Percentiles rank a stretch among this genome's conserved stretches.
These are phyloP conservation scores for Phytophthora pluvialis DNA, from an alignment of 352 stramenopile species.

Conservation along the genomic window DNA sequence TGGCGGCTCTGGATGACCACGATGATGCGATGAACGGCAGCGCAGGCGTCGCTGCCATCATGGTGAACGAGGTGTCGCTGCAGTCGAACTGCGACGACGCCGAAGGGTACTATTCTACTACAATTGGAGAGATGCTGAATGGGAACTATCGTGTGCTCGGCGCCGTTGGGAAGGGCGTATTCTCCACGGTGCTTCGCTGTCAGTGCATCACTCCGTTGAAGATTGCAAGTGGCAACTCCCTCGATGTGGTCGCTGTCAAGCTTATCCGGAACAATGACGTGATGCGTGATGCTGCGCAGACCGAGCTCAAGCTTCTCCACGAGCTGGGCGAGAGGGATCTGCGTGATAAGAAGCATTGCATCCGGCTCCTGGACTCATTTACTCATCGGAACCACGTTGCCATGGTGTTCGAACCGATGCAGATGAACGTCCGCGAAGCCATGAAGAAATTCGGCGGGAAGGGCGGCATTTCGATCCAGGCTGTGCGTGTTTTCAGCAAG, in stretches of 20 bases:
- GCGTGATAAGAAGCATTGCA: slow-evolving; percentile 86
- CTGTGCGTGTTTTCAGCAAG: slow-evolving; percentile 86
- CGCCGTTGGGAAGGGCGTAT: slow-evolving; percentile 96
- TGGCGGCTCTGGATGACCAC: slow-evolving; percentile 69
- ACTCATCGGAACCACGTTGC: slow-evolving; percentile 95
- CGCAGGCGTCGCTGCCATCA: slow-evolving; percentile 38
- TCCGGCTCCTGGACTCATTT: slow-evolving; percentile 87
- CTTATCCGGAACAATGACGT: slow-evolving; percentile 97
- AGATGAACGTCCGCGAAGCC: slow-evolving; percentile 96
- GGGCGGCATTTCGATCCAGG: slow-evolving; percentile 82
- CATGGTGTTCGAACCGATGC: slow-evolving; percentile 97
- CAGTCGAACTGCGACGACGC: slow-evolving; percentile 96
- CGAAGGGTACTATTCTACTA: slow-evolving; percentile 98
- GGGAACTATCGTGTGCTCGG: slow-evolving; percentile 94
- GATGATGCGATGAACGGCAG: slow-evolving; percentile 46
- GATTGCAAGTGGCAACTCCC: slow-evolving; percentile 8
- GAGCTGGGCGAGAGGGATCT: slow-evolving; percentile 73
- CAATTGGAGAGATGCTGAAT: slow-evolving; percentile 94
- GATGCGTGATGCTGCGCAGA: slow-evolving; percentile 96
- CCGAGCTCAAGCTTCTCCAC: slow-evolving; percentile 82
- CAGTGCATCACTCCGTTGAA: slow-evolving; percentile 56
- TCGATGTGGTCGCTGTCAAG: slow-evolving; percentile 81
- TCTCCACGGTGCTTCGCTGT: slow-evolving; percentile 98
- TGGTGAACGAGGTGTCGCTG: slow-evolving; percentile 49
- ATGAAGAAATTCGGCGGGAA: slow-evolving; percentile 92